A percentile compares a stretch with the other conserved stretches of the same genome.
Conservation (phyloP, 305 asterid species). For the Coffea humblotiana region DNA sequence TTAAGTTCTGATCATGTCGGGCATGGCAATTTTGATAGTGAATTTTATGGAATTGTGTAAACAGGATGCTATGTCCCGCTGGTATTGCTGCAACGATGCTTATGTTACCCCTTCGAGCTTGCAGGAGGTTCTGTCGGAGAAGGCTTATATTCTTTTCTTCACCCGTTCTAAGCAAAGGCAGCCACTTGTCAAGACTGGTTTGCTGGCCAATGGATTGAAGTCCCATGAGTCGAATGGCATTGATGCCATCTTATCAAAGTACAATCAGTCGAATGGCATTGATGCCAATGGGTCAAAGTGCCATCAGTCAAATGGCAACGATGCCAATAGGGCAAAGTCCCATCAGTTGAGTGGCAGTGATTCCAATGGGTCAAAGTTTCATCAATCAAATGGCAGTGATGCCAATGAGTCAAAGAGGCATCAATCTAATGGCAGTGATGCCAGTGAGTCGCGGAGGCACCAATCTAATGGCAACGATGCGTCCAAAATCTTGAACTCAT, state of each 20-base stretch:
- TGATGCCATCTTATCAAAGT: neutral
- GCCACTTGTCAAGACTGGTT: conserved; percentile 41
- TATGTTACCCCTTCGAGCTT: conserved; percentile 67
- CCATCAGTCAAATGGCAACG: conserved; percentile 25
- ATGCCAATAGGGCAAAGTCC: neutral
- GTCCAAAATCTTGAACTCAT: conserved; percentile 35
- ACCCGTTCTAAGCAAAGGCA: conserved; percentile 91
- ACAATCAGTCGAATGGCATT: neutral
- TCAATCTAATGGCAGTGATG: neutral
- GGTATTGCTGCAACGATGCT: conserved; percentile 98
- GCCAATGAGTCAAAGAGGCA: neutral
- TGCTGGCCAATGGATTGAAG: conserved; percentile 58
- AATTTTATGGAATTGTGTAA: conserved; percentile 22
- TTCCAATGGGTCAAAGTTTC: conserved; percentile 59
- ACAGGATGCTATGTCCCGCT: conserved; percentile 87
- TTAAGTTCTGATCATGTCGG: conserved; percentile 13
- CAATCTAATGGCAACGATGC: conserved; percentile 39
- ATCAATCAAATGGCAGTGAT: conserved; percentile 33
- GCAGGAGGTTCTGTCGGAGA: conserved; percentile 95
- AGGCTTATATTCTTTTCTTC: conserved; percentile 88
- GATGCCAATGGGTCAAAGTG: neutral
- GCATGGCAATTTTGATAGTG: conserved; percentile 13
- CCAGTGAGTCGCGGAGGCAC: neutral
- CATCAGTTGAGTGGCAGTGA: neutral
- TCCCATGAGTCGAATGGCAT: conserved; percentile 40